Base-by-base conservation (phyloP, 148 eudicot genomes). In the Amaranthus cruentus region DNA sequence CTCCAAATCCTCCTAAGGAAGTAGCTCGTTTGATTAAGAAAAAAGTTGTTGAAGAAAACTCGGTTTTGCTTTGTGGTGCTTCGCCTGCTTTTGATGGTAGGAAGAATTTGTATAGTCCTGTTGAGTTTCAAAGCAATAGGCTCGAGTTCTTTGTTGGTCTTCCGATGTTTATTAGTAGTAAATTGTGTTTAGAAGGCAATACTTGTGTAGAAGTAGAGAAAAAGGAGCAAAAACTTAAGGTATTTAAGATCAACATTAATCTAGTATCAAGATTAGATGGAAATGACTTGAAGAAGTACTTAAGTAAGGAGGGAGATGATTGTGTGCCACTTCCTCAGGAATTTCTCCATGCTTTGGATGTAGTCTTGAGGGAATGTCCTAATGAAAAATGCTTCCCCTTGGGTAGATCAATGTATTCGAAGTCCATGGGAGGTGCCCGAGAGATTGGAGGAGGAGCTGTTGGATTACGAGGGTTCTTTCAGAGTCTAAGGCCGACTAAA, bases 271-370 rank as follows among this genome's bases (percentile, higher is more conserved):
- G 88, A 66, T 79, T 94, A 12, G 88, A 87, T 76, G 98, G 92
- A 5, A 85, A 73, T 66, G 89, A 79, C 6, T 71, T 93, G 62
- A 81, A 72, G 10, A 87, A 81, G 73, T 88, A 86, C 74, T 84
- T 92, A 79, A 84, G 77, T 54, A 87, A 82, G 70, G 87, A 81
- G 57, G 82, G 80, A 14, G 87, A 82, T 48, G 91, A 85, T 67
- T 87, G 80, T 75, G 65, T 64, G 6, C 91, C 89, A 0, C 85
- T 93, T 72, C 98, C 98, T 65, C 97, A 94, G 69, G 95, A 89
- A 58, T 94, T 89, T 83, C 88, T 94, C 66, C 98, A 94, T 76
- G 98, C 95, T 62, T 84, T 91, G 73, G 98, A 94, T 83, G 93
- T 94, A 50, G 93, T 91, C 2, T 76, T 94, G 81, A 79, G 98